Percentiles rank a stretch among this genome's conserved stretches.
These are phyloP conservation scores for Emergomyces pasteurianus DNA, from an alignment of 2,329 filamentous ascomycete genomes.

Conservation along the genomic window DNA sequence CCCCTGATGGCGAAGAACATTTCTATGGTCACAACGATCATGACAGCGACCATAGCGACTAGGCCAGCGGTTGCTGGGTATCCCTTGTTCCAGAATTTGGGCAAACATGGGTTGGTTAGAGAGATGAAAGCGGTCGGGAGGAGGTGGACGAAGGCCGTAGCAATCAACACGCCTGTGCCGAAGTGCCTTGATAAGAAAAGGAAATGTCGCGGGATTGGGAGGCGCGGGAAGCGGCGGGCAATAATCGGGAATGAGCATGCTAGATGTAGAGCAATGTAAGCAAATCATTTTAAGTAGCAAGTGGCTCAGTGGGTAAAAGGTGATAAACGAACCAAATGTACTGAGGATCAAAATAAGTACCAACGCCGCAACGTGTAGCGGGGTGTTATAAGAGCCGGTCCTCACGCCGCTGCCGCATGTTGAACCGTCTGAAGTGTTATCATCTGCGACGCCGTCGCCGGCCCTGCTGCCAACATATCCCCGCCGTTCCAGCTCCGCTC, in stretches of 20 bases:
- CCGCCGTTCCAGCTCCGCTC: slow-evolving; percentile 19
- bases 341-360: slow-evolving; percentile 50
- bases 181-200: slow-evolving; percentile 50
- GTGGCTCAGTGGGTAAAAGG: slow-evolving; percentile 3
- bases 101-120: slow-evolving; percentile 54
- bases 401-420: slow-evolving; percentile 24
- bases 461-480: neutral
- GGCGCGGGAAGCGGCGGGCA: slow-evolving; percentile 46
- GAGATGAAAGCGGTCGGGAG: slow-evolving; percentile 51
- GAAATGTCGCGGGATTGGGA: slow-evolving; percentile 47
- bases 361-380: slow-evolving; percentile 55
- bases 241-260: slow-evolving; percentile 52
- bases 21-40: slow-evolving; percentile 73
- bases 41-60: slow-evolving; percentile 69
- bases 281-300: neutral
- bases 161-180: slow-evolving; percentile 45
- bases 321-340: slow-evolving; percentile 23
- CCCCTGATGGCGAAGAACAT: slow-evolving; percentile 72
- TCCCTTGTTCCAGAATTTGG: slow-evolving; percentile 64
- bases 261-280: slow-evolving; percentile 11
- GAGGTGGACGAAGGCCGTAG: slow-evolving; percentile 48
- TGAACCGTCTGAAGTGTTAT: slow-evolving; percentile 11
- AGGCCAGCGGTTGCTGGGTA: slow-evolving; percentile 71
- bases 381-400: slow-evolving; percentile 47
- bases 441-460: neutral